These are phyloP conservation scores for Mycena metata DNA, from an alignment of 768 basidiomycete species.

Conservation along the genomic window DNA sequence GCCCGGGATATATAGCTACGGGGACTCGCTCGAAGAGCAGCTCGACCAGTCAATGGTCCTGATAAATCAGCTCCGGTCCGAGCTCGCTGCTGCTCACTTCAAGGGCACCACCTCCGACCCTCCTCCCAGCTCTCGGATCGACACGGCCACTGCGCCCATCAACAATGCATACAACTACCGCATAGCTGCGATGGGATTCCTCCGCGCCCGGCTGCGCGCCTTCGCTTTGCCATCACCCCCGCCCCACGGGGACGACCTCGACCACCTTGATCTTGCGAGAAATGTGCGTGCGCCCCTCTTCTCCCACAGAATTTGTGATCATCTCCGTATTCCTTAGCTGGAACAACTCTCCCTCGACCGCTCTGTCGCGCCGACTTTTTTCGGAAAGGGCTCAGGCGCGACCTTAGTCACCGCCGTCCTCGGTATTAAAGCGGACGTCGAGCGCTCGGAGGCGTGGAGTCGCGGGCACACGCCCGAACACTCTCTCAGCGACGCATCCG, in stretches of 20 bases:
- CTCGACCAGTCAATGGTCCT: slow-evolving; percentile 15
- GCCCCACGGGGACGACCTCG: slow-evolving; percentile 20
- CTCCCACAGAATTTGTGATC: background rate
- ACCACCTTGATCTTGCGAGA: slow-evolving; percentile 11
- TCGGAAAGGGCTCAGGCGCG: slow-evolving; percentile 17
- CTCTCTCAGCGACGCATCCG: too few species aligned
- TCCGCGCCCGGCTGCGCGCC: slow-evolving; percentile 17
- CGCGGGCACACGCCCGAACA: background rate
- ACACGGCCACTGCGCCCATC: too few species aligned
- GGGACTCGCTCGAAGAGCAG: slow-evolving; percentile 18
- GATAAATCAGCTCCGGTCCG: slow-evolving; percentile 5
- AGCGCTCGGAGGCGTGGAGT: slow-evolving; percentile 31
- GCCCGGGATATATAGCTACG: background rate
- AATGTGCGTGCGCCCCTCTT: slow-evolving; percentile 4
- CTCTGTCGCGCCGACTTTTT: background rate
- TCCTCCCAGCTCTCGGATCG: too few species aligned
- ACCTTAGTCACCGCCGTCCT: slow-evolving; percentile 11
- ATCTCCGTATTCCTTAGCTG: background rate
- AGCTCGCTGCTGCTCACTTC: slow-evolving; percentile 9
- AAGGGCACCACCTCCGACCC: background rate
- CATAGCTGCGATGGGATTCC: slow-evolving; percentile 2
- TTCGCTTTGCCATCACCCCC: slow-evolving; percentile 15
- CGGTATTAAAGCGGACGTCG: slow-evolving; percentile 12
- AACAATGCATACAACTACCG: too few species aligned
- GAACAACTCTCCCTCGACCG: background rate